phyloP scores from a whole-genome alignment of 148 eudicot species.

The Cornus suecica region DNA sequence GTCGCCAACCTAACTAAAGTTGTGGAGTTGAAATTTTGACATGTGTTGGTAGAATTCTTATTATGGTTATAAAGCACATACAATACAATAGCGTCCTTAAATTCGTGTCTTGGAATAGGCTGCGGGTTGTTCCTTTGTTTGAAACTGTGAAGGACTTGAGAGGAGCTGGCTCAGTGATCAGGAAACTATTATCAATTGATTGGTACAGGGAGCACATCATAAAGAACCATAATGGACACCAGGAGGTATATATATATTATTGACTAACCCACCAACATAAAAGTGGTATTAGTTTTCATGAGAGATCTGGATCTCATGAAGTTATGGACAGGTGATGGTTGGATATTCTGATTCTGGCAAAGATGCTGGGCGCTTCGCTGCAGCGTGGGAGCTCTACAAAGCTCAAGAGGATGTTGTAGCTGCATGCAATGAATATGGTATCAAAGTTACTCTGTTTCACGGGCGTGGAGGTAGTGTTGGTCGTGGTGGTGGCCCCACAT shows the following conservation, averaged over 20 bases:
- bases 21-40: not conserved
- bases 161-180: slow-evolving; percentile 83
- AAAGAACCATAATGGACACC: slow-evolving; percentile 79
- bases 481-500: slow-evolving; percentile 94
- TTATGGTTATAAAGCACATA: not conserved
- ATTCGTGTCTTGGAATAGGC: slow-evolving; percentile 33
- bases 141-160: slow-evolving; percentile 88
- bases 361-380: slow-evolving; percentile 95
- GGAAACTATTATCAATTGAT: slow-evolving; percentile 73
- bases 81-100: not conserved
- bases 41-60: not conserved
- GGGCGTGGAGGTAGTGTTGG: slow-evolving; percentile 97
- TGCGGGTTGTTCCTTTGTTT: slow-evolving; percentile 90
- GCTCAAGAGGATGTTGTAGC: slow-evolving; percentile 93
- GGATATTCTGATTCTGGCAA: slow-evolving; percentile 94
- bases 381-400: slow-evolving; percentile 94
- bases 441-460: slow-evolving; percentile 81
- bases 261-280: not conserved
- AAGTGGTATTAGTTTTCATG: not conserved
- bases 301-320: slow-evolving; percentile 11
- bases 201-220: slow-evolving; percentile 84
- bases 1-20: not conserved
- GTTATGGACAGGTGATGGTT: slow-evolving; percentile 76
- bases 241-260: slow-evolving; percentile 50
- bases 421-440: slow-evolving; percentile 78